Percentiles rank a stretch among this genome's conserved stretches.
Evolutionary conservation across 345 rosid genomes (phyloP).

Genomic region (Euphorbia peplus): DNA sequence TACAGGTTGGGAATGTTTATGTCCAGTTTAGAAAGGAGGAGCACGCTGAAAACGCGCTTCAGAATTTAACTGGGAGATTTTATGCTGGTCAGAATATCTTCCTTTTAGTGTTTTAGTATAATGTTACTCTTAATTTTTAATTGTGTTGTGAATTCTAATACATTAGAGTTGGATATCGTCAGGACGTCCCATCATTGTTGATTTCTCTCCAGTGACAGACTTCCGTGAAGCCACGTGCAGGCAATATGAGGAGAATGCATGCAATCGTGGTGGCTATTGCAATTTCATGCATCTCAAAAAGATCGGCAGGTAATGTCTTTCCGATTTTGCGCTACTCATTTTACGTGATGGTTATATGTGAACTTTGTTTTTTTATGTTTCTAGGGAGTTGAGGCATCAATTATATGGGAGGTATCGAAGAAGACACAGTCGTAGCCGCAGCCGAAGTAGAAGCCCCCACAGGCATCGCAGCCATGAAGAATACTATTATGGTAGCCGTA

Average conservation of each 20-base stretch:
- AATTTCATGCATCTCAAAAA: conserved; percentile 77
- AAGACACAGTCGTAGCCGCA: conserved; percentile 36
- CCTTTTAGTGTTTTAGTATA: neutral
- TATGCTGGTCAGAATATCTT: conserved; percentile 42
- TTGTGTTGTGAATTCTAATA: neutral
- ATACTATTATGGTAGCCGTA: conserved; percentile 33
- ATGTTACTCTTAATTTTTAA: neutral
- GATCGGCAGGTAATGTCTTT: conserved; percentile 44
- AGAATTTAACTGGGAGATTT: conserved; percentile 45
- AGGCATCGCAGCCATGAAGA: conserved; percentile 58
- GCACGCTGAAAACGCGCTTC: conserved; percentile 57
- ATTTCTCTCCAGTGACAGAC: conserved; percentile 71
- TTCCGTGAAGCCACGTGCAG: conserved; percentile 78
- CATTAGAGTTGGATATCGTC: neutral
- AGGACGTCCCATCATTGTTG: conserved; percentile 72
- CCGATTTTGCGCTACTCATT: neutral
- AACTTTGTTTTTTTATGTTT: neutral
- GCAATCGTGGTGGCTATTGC: conserved; percentile 80
- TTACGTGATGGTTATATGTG: neutral
- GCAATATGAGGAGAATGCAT: conserved; percentile 60
- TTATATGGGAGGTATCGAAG: conserved; percentile 50
- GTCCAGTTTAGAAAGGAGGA: conserved; percentile 76
- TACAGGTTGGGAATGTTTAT: conserved; percentile 69
- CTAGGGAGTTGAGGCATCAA: conserved; percentile 59
- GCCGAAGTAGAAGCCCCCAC: conserved; percentile 60